Evolutionary conservation across 1,139 yeast genomes (phyloP).

Genomic region (Yamadazyma mexicana): DNA sequence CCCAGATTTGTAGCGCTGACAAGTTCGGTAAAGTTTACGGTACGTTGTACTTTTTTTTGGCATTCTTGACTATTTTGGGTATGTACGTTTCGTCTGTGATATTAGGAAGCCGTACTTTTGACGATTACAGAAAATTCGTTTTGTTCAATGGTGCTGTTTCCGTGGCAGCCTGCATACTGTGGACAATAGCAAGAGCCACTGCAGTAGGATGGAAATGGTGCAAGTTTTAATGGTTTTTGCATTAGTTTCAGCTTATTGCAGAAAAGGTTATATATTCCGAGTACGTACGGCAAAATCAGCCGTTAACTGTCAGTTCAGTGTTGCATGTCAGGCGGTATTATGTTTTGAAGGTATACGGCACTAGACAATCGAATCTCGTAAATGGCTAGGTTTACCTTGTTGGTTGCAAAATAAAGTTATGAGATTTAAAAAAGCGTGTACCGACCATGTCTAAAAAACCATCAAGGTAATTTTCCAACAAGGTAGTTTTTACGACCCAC

Average conservation of each 20-base stretch:
- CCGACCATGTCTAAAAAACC: too few relatives aligned
- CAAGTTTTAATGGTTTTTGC: constrained; percentile 25
- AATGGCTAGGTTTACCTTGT: too few relatives aligned
- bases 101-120: constrained; percentile 19
- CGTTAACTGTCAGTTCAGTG: too few relatives aligned
- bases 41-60: constrained; percentile 63
- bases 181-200: constrained; percentile 23
- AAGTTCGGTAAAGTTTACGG: constrained; percentile 71
- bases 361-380: too few relatives aligned
- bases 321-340: too few relatives aligned
- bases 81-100: constrained; percentile 31
- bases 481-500: too few relatives aligned
- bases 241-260: too few relatives aligned
- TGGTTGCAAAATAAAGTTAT: not conserved
- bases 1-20: constrained; percentile 64
- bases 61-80: constrained; percentile 54
- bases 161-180: constrained; percentile 19
- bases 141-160: constrained; percentile 28
- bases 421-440: not conserved
- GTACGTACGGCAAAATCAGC: too few relatives aligned
- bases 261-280: too few relatives aligned
- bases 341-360: too few relatives aligned
- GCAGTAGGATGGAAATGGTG: constrained; percentile 28
- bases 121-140: constrained; percentile 24
- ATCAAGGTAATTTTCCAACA: too few relatives aligned